Conservation (phyloP, 805 yeast genomes). For the Zygoascus ofunaensis region DNA sequence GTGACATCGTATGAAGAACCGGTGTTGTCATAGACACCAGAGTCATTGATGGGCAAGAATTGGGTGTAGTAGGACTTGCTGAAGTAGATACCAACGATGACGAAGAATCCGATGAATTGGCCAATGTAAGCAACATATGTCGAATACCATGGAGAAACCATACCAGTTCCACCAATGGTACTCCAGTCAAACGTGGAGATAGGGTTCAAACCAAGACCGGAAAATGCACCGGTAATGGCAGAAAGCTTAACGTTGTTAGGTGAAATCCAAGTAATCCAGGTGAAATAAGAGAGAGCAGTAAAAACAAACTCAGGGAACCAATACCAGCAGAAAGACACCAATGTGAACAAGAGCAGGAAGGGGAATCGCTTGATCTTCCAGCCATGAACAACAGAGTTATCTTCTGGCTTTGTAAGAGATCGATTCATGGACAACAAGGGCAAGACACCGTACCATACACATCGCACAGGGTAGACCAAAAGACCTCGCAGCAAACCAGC, state of each 20-base stretch:
- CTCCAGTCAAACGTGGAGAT: slow-evolving; percentile 35
- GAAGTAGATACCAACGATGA: slow-evolving; percentile 42
- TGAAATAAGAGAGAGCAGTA: slow-evolving; percentile 51
- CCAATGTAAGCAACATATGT: slow-evolving; percentile 10
- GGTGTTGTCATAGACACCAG: slow-evolving; percentile 42
- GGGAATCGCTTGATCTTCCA: slow-evolving; percentile 50
- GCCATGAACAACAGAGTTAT: slow-evolving; percentile 36
- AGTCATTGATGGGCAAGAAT: slow-evolving; percentile 50
- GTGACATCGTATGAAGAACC: slow-evolving; percentile 42
- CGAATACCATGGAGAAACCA: slow-evolving; percentile 14
- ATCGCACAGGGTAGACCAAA: slow-evolving; percentile 35
- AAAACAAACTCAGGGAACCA: slow-evolving; percentile 64
- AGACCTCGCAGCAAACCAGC: slow-evolving; percentile 48
- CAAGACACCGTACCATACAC: slow-evolving; percentile 44
- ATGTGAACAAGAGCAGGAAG: slow-evolving; percentile 38
- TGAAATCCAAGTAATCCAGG: slow-evolving; percentile 51
- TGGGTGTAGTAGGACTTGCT: slow-evolving; percentile 50
- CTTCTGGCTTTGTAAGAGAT: slow-evolving; percentile 31
- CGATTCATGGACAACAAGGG: slow-evolving; percentile 46
- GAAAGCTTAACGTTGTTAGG: slow-evolving; percentile 47
- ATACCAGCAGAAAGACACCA: slow-evolving; percentile 43
- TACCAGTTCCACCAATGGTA: slow-evolving; percentile 20
- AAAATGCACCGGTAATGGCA: slow-evolving; percentile 49
- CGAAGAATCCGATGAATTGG: slow-evolving; percentile 13
- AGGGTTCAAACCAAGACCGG: slow-evolving; percentile 34